Conservation (phyloP, 352 stramenopile species). For the Phytophthora megakarya region DNA sequence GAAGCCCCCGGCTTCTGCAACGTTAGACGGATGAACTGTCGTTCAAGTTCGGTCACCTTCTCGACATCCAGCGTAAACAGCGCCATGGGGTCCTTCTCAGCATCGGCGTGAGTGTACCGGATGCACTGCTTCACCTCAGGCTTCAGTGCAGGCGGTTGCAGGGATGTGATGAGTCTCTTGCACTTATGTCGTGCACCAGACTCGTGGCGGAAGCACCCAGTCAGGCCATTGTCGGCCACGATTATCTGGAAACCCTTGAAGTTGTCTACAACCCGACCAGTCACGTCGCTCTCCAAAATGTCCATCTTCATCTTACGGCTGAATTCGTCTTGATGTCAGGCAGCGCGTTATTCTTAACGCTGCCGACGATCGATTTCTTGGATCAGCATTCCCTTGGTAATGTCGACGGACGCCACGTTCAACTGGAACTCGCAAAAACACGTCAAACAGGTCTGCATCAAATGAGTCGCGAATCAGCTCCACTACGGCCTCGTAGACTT, state of each 20-base stretch:
- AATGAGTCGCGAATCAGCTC: background rate
- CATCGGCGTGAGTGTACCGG: background rate
- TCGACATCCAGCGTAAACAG: constrained; percentile 11
- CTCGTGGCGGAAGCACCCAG: background rate
- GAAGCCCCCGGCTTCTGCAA: background rate
- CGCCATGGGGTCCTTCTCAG: background rate
- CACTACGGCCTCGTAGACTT: background rate
- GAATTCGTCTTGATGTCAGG: background rate
- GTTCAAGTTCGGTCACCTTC: constrained; percentile 5
- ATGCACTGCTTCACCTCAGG: constrained; percentile 5
- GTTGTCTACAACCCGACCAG: background rate
- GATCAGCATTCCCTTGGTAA: background rate
- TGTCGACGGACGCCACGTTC: background rate
- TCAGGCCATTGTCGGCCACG: background rate
- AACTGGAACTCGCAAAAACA: constrained; percentile 3
- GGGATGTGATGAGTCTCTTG: background rate
- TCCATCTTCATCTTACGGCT: background rate
- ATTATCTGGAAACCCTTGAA: background rate
- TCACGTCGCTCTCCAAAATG: background rate
- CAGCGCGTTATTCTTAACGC: background rate
- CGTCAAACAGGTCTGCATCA: background rate
- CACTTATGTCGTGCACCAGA: background rate
- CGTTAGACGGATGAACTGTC: background rate
- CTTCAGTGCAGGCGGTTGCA: constrained; percentile 3
- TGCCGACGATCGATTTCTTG: background rate